Conservation (phyloP, 2,329 filamentous ascomycete species). For the Coniochaeta prunicola region DNA sequence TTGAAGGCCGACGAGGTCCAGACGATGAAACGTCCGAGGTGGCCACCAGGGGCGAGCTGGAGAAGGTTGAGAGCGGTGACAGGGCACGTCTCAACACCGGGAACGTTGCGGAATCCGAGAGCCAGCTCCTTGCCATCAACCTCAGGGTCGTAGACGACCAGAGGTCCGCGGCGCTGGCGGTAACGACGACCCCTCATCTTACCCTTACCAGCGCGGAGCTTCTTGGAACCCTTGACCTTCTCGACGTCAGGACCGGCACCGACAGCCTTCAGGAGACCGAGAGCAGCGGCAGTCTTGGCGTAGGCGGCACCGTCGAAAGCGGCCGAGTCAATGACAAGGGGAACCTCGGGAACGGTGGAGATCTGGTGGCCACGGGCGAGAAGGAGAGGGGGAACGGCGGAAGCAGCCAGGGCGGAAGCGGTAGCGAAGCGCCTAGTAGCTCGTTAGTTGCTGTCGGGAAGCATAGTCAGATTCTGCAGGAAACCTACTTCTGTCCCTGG, state of each 20-base stretch:
- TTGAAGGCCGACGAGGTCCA: constrained; percentile 97
- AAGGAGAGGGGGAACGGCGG: constrained; percentile 88
- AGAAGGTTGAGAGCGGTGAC: constrained; percentile 96
- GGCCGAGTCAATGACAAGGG: constrained; percentile 88
- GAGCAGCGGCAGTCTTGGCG: constrained; percentile 81
- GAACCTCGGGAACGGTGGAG: constrained; percentile 87
- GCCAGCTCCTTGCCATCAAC: constrained; percentile 92
- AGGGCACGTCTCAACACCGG: constrained; percentile 93
- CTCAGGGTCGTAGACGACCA: constrained; percentile 95
- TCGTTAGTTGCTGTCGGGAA: constrained; percentile 2
- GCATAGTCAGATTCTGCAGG: not conserved
- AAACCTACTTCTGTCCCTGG: constrained; percentile 85
- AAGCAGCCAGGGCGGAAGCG: constrained; percentile 93
- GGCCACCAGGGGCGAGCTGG: constrained; percentile 96
- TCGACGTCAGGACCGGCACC: constrained; percentile 86
- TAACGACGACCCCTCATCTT: constrained; percentile 95
- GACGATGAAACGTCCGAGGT: constrained; percentile 98
- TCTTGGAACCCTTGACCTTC: constrained; percentile 95
- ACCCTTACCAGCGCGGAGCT: constrained; percentile 97
- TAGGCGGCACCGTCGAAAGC: constrained; percentile 74
- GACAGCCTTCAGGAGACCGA: constrained; percentile 81
- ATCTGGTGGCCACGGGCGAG: constrained; percentile 96
- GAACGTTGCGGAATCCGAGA: constrained; percentile 96
- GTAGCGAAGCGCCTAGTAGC: constrained; percentile 80
- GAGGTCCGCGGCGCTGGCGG: constrained; percentile 94